Conservation (phyloP, 495 filamentous ascomycete genomes). For the Neurospora hispaniola region DNA sequence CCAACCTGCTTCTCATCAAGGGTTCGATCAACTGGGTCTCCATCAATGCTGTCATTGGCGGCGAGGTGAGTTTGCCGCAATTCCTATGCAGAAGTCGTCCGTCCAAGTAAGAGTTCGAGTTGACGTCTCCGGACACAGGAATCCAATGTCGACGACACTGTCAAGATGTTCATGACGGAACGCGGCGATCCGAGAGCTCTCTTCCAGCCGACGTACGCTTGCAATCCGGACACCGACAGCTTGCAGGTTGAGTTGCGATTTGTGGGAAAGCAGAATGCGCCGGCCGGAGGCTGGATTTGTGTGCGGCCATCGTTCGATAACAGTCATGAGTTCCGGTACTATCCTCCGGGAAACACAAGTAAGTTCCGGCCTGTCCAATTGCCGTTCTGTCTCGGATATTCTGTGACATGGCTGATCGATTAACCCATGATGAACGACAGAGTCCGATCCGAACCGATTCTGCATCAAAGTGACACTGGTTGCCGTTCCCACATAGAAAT, state of each 20-base stretch:
- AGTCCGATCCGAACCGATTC: constrained; percentile 22
- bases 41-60: constrained; percentile 35
- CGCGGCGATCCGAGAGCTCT: constrained; percentile 36
- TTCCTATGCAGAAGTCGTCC: neutral
- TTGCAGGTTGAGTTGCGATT: constrained; percentile 34
- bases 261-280: constrained; percentile 20
- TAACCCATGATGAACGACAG: constrained; percentile 6
- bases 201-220: constrained; percentile 39
- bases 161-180: constrained; percentile 46
- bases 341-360: constrained; percentile 34
- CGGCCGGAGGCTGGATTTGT: constrained; percentile 31
- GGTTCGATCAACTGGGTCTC: constrained; percentile 29
- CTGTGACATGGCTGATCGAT: neutral
- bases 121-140: neutral
- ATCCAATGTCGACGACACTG: constrained; percentile 41
- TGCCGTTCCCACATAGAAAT: neutral
- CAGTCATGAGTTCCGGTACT: constrained; percentile 37
- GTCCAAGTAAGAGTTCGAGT: neutral
- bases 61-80: constrained; percentile 26
- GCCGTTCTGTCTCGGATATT: neutral
- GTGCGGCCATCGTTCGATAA: constrained; percentile 29
- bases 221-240: constrained; percentile 37
- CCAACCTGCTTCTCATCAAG: constrained; percentile 34
- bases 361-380: constrained; percentile 6
- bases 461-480: constrained; percentile 31